A percentile compares a stretch with the other conserved stretches of the same genome.
These are phyloP conservation scores for Wickerhamiella musiphila DNA, from an alignment of 805 yeast genomes.

Conservation along the genomic window DNA sequence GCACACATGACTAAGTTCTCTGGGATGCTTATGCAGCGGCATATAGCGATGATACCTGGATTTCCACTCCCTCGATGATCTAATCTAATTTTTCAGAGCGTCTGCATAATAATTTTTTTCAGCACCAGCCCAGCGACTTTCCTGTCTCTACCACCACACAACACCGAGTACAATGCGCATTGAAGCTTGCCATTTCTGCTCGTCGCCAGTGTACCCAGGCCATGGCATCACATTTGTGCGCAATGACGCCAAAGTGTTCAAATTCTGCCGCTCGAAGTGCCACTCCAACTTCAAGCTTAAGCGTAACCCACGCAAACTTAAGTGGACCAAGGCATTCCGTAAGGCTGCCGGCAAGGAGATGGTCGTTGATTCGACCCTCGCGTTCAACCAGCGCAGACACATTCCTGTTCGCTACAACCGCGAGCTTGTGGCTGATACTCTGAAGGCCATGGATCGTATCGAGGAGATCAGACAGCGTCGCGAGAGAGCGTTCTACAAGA, in stretches of 20 bases:
- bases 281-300: conserved; percentile 95
- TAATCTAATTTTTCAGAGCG: too few relatives aligned
- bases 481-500: conserved; percentile 97
- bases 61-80: too few relatives aligned
- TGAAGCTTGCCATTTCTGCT: conserved; percentile 82
- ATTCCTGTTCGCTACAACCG: conserved; percentile 96
- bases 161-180: conserved; percentile 20
- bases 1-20: too few relatives aligned
- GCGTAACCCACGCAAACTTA: conserved; percentile 94
- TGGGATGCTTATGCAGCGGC: too few relatives aligned
- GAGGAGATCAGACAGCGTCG: conserved; percentile 92
- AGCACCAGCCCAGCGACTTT: not conserved
- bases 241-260: conserved; percentile 93
- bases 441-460: conserved; percentile 88
- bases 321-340: conserved; percentile 98
- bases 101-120: conserved; percentile 1
- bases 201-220: conserved; percentile 87
- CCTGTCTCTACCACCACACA: not conserved
- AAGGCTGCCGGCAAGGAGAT: conserved; percentile 98
- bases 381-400: conserved; percentile 94
- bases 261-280: conserved; percentile 95
- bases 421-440: conserved; percentile 84
- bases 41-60: too few relatives aligned
- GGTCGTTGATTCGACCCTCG: conserved; percentile 90
- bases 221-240: conserved; percentile 97